phyloP scores from a whole-genome alignment of 2,329 filamentous ascomycete genomes.

The Bipolaris bicolor region DNA sequence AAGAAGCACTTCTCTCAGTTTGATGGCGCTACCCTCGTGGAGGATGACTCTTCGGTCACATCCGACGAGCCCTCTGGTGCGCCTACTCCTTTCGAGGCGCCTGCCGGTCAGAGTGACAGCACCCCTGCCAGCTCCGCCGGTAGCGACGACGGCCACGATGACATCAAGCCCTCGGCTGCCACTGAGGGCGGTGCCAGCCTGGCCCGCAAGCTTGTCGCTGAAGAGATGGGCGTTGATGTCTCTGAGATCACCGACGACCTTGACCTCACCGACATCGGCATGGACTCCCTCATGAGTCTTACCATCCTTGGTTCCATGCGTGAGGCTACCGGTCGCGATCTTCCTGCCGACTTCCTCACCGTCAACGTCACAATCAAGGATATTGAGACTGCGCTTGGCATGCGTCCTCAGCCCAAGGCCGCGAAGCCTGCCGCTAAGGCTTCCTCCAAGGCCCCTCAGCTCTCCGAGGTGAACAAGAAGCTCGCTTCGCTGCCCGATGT shows the following conservation, averaged over 20 bases:
- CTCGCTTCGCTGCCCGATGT: conserved; percentile 51
- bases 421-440: conserved; percentile 26
- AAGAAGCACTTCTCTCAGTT: conserved; percentile 62
- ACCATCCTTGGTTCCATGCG: conserved; percentile 59
- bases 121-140: conserved; percentile 58
- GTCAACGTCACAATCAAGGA: conserved; percentile 68
- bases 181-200: conserved; percentile 52
- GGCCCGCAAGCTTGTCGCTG: conserved; percentile 57
- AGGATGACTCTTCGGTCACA: conserved; percentile 51
- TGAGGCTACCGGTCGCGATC: conserved; percentile 58
- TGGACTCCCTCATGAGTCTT: conserved; percentile 61
- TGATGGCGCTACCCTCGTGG: conserved; percentile 50
- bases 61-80: conserved; percentile 48
- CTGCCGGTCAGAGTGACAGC: conserved; percentile 41
- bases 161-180: conserved; percentile 40
- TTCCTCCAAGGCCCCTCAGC: conserved; percentile 43
- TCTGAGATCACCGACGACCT: conserved; percentile 60
- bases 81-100: conserved; percentile 52
- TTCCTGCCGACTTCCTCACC: conserved; percentile 62
- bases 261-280: conserved; percentile 65
- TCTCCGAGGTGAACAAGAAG: conserved; percentile 58
- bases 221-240: conserved; percentile 71
- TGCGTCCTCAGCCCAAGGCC: conserved; percentile 53
- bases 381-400: conserved; percentile 68
- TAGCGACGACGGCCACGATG: conserved; percentile 52